Evolutionary conservation across 2,329 filamentous ascomycete species (phyloP).

Genomic region (Pseudogymnoascus sp.): DNA sequence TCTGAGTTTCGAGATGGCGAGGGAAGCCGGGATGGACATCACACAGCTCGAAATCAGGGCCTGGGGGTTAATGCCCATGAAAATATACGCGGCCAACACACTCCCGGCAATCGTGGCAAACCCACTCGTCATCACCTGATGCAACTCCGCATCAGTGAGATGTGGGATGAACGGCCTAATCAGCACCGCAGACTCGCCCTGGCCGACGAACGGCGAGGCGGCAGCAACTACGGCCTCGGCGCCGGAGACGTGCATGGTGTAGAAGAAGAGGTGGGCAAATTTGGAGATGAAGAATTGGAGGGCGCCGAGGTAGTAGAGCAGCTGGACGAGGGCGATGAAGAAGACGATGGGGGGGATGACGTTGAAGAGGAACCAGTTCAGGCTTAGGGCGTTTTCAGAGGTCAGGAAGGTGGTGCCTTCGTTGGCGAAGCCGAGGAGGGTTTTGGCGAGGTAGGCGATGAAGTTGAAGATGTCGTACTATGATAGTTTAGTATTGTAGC

Average conservation of each 20-base stretch:
- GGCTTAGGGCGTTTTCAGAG: slow-evolving; percentile 30
- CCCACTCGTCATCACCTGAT: slow-evolving; percentile 87
- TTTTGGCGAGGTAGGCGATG: slow-evolving; percentile 65
- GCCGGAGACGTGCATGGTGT: slow-evolving; percentile 76
- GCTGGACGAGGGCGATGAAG: slow-evolving; percentile 87
- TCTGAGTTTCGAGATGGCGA: slow-evolving; percentile 82
- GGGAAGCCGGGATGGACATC: slow-evolving; percentile 88
- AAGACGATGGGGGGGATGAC: slow-evolving; percentile 93
- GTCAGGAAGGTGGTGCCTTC: slow-evolving; percentile 70
- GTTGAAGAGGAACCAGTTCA: slow-evolving; percentile 61
- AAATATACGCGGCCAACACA: slow-evolving; percentile 78
- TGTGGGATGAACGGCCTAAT: slow-evolving; percentile 80
- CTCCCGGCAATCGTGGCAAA: slow-evolving; percentile 89
- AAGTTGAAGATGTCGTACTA: slow-evolving; percentile 83
- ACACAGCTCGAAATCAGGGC: slow-evolving; percentile 86
- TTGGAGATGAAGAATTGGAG: slow-evolving; percentile 87
- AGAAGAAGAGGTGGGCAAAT: slow-evolving; percentile 87
- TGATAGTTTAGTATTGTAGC: not conserved
- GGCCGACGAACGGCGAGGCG: slow-evolving; percentile 87
- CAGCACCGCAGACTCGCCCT: slow-evolving; percentile 89
- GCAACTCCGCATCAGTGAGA: slow-evolving; percentile 78
- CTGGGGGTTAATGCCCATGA: slow-evolving; percentile 73
- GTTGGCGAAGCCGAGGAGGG: slow-evolving; percentile 66
- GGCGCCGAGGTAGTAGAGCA: slow-evolving; percentile 71
- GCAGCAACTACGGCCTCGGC: slow-evolving; percentile 91